Evolutionary conservation across 1,284 basidiomycete species (phyloP).

Genomic region (Ustilago lituana): DNA sequence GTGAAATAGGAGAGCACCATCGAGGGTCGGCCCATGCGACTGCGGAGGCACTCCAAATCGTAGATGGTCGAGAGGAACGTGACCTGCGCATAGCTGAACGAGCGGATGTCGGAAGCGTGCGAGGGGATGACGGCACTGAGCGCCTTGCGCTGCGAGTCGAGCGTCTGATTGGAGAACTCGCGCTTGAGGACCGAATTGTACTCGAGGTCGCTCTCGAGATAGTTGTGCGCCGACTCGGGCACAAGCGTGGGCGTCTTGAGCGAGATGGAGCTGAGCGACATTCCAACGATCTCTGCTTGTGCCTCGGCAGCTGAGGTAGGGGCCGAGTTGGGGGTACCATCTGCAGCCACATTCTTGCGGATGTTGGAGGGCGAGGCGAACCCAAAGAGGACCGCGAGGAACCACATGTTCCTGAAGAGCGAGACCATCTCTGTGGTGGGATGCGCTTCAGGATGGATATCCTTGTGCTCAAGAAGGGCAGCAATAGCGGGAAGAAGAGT

Average conservation of each 20-base stretch:
- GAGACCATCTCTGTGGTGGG: constrained; percentile 77
- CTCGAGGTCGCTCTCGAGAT: constrained; percentile 86
- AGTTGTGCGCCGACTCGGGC: constrained; percentile 83
- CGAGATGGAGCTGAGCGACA: constrained; percentile 78
- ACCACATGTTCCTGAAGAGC: constrained; percentile 94
- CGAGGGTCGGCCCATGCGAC: constrained; percentile 80
- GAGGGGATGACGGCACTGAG: constrained; percentile 73
- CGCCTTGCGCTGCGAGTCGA: constrained; percentile 60
- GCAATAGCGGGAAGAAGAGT: constrained; percentile 85
- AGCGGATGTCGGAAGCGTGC: constrained; percentile 78
- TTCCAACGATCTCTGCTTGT: constrained; percentile 74
- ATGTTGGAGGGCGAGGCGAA: constrained; percentile 70
- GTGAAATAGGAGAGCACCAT: constrained; percentile 87
- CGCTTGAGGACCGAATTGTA: constrained; percentile 87
- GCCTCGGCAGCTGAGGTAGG: constrained; percentile 73
- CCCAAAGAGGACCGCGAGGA: constrained; percentile 82
- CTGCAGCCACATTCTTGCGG: constrained; percentile 11
- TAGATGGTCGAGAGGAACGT: constrained; percentile 88
- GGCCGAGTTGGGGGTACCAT: constrained; percentile 9
- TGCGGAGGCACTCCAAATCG: constrained; percentile 88
- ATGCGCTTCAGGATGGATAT: constrained; percentile 76
- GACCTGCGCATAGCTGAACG: constrained; percentile 82
- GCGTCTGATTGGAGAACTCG: constrained; percentile 55
- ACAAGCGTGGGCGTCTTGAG: constrained; percentile 87
- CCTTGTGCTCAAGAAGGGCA: constrained; percentile 80